A percentile compares a stretch with the other conserved stretches of the same genome.
Evolutionary conservation across 2,329 filamentous ascomycete genomes (phyloP).

Genomic region (Polychaeton citri): DNA sequence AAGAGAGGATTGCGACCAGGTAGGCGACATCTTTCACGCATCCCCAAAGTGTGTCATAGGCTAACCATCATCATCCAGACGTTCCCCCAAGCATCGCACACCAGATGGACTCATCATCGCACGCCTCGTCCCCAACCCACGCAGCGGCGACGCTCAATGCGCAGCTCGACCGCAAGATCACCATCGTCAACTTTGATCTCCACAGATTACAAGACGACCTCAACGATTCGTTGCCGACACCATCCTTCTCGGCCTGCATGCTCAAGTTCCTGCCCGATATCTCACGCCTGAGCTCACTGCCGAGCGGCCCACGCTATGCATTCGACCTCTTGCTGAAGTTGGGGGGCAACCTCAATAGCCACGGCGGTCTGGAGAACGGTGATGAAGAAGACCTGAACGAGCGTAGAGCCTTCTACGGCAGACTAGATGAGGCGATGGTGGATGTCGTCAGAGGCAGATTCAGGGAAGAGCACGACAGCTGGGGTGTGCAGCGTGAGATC

Average conservation of each 20-base stretch:
- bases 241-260: slow-evolving; percentile 41
- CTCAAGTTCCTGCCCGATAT: slow-evolving; percentile 43
- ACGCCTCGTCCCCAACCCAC: slow-evolving; percentile 25
- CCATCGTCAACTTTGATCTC: slow-evolving; percentile 44
- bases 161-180: slow-evolving; percentile 46
- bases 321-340: slow-evolving; percentile 43
- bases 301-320: slow-evolving; percentile 34
- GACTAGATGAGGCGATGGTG: slow-evolving; percentile 38
- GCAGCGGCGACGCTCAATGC: slow-evolving; percentile 39
- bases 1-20: slow-evolving; percentile 40
- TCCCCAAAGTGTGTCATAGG: too few relatives aligned
- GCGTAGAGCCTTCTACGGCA: slow-evolving; percentile 36
- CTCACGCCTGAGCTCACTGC: slow-evolving; percentile 34
- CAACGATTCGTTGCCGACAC: slow-evolving; percentile 39
- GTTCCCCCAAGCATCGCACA: slow-evolving; percentile 39
- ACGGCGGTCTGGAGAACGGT: slow-evolving; percentile 37
- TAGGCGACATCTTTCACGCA: slow-evolving; percentile 16
- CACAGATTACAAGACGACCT: slow-evolving; percentile 43
- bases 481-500: slow-evolving; percentile 39
- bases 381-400: slow-evolving; percentile 35
- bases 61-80: slow-evolving; percentile 22
- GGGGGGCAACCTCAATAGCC: slow-evolving; percentile 41
- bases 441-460: slow-evolving; percentile 39
- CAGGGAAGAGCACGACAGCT: slow-evolving; percentile 36
- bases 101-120: slow-evolving; percentile 37